Evolutionary conservation across 352 stramenopile species (phyloP), one percentile per base, ranked within the genome.

Genomic region (Pythium phragmiticola): DNA sequence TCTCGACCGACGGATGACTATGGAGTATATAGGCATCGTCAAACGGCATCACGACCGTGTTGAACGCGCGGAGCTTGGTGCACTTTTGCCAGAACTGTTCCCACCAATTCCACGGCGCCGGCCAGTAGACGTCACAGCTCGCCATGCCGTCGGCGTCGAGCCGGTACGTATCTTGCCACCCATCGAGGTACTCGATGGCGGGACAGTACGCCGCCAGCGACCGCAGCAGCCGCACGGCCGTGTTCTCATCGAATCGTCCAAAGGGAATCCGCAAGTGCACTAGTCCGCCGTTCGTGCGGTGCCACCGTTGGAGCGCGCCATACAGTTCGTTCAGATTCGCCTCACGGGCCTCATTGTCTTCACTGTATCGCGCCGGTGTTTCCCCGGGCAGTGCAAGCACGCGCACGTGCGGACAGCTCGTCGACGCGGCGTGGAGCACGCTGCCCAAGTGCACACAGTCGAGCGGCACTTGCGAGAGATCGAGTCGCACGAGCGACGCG

Each of bases 241-340:
- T 63, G 47, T 63, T 63, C 47, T 63, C 57, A 4, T 63, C 57
- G n/a, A 63, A 63, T 17, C 57, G 46, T 21, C 57, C 57, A 17
- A 63, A 63, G 34, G 57, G 57, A 17, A 63, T 63, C 21, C 57
- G 57, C 21, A 63, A 23, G 14, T 63, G 57, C n/a, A 63, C 12
- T 1, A 63, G 36, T 4, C 57, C 57, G 21, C 57, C 57, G 57
- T 63, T 57, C 21, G 34, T 21, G 19, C 57, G 46, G 23, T 57
- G 57, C 57, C 57, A 63, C 21, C 57, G 57, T 36, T 57, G 49
- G 11, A 63, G 47, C 17, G 57, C 46, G 21, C 57, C 57, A 36
- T 63, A 63, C 34, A 63, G 36, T 47, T 63, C 57, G 36, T 63
- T 63, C 46, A 63, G 16, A 23, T 63, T 63, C 7, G 47, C 19